Base-by-base conservation (phyloP, 768 basidiomycete species). In the Phaeotremella skinneri region DNA sequence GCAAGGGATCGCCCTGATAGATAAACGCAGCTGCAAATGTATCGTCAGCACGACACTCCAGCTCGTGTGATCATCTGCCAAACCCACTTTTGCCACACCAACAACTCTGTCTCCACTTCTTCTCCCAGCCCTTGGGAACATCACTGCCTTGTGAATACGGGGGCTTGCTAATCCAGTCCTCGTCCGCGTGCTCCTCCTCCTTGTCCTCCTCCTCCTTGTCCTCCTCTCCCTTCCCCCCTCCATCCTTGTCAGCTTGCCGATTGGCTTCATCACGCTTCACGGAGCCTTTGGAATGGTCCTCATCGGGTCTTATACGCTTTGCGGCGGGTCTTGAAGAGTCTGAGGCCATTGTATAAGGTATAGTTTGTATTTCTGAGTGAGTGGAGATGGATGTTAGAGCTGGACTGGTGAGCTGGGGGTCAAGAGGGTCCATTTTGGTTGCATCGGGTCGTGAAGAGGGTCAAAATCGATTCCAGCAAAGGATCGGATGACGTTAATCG, bases 51-150 rank as follows among this genome's bases (percentile, higher is more conserved):
- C 27, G 25, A 14, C 2, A 26, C 37, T 34, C 27, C 14, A 2
- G 41, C 6, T 13, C 29, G 14, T 11, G 49, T 27, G 21, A 14
- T 14, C 6, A 49, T 21, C 43, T 39, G 6, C 29, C 31, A 16
- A 14, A 59, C 70, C 51, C 62, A 72, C 70, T 63, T 59, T 69
- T 69, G 2, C 66, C 66, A 55, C 70, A 72, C 70, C 70, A 72
- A 52, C 70, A 72, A 43, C 68, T 67, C 49, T 64, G 53, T 32
- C 68, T 62, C 63, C 63, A 72, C n/a, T 57, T 66, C 1, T 60
- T 67, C 55, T 62, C 56, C 63, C 65, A 72, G 2, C 56, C 68
- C 14, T 69, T 58, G 7, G 43, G 43, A 14, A 55, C 59, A 66
- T 43, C 60, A 20, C 55, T 48, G 1, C 62, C 66, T 7, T 20